A percentile compares a stretch with the other conserved stretches of the same genome.
Conservation (phyloP, 768 basidiomycete species). For the Boletus huronensis region DNA sequence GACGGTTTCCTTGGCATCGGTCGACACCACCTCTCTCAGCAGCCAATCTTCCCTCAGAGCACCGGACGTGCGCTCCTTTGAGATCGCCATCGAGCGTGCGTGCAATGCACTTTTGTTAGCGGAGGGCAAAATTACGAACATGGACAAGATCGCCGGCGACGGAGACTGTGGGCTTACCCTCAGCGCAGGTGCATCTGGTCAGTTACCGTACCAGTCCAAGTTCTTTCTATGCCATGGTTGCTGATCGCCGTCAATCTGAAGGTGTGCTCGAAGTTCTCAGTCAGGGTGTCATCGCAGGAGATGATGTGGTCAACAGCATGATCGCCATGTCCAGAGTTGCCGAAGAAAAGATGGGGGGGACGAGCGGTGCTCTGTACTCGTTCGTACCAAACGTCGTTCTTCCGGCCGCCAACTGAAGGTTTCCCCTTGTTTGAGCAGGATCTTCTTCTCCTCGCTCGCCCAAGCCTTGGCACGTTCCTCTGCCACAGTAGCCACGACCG, state of each 20-base stretch:
- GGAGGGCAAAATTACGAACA: constrained; percentile 86
- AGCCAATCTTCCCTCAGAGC: constrained; percentile 30
- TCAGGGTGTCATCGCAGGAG: constrained; percentile 54
- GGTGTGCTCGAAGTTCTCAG: constrained; percentile 59
- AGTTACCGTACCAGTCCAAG: constrained; percentile 4
- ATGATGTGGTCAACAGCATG: constrained; percentile 61
- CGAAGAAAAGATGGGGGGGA: constrained; percentile 88
- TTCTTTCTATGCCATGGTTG: background rate
- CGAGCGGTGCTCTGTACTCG: constrained; percentile 90
- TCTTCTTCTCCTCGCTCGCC: constrained; percentile 87
- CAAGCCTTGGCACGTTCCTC: constrained; percentile 55
- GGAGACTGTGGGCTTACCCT: constrained; percentile 74
- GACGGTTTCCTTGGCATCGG: constrained; percentile 9
- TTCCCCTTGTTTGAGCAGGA: constrained; percentile 42
- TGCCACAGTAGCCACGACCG: constrained; percentile 33
- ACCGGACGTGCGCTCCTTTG: constrained; percentile 50
- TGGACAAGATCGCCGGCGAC: constrained; percentile 92
- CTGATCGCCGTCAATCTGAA: constrained; percentile 24
- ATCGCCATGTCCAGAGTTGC: constrained; percentile 69
- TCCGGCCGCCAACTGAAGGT: background rate
- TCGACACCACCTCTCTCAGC: constrained; percentile 1
- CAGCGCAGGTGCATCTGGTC: constrained; percentile 72
- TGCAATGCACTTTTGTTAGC: constrained; percentile 66
- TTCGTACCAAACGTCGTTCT: constrained; percentile 37
- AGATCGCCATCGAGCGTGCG: constrained; percentile 51